Percentiles rank a stretch among this genome's conserved stretches.
Conservation (phyloP, 352 stramenopile species). For the Pythium scleroteichum region DNA sequence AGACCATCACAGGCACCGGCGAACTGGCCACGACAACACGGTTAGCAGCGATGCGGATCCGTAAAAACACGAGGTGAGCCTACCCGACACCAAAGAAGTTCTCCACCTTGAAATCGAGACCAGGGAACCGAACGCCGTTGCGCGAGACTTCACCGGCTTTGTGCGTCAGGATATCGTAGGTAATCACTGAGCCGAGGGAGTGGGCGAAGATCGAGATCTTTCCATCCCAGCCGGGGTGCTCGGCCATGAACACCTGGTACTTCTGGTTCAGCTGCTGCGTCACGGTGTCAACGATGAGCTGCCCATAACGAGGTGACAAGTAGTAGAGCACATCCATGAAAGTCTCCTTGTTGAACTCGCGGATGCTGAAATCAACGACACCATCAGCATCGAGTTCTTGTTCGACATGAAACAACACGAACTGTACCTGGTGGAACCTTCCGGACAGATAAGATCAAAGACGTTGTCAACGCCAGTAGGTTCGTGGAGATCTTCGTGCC, state of each 20-base stretch:
- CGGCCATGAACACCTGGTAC: slow-evolving; percentile 89
- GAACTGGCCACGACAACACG: slow-evolving; percentile 38
- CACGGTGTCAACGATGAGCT: slow-evolving; percentile 91
- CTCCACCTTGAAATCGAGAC: slow-evolving; percentile 84
- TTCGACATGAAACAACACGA: background rate
- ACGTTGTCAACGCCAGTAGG: slow-evolving; percentile 81
- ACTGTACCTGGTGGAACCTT: slow-evolving; percentile 65
- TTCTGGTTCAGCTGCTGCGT: slow-evolving; percentile 88
- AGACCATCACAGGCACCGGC: slow-evolving; percentile 80
- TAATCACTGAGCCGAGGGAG: slow-evolving; percentile 90
- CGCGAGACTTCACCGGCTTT: slow-evolving; percentile 52
- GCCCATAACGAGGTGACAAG: slow-evolving; percentile 87
- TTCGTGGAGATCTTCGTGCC: slow-evolving; percentile 88
- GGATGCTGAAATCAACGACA: slow-evolving; percentile 48
- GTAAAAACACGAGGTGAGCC: background rate
- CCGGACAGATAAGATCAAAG: slow-evolving; percentile 82
- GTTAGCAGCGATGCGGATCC: too few relatives aligned
- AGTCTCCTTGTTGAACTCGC: slow-evolving; percentile 93
- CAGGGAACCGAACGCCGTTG: slow-evolving; percentile 75
- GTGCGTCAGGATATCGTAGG: slow-evolving; percentile 91
- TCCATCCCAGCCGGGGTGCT: slow-evolving; percentile 85
- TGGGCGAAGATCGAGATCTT: slow-evolving; percentile 91
- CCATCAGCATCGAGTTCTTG: too few relatives aligned
- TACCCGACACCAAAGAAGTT: slow-evolving; percentile 87
- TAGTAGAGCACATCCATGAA: slow-evolving; percentile 95